Evolutionary conservation across 352 stramenopile species (phyloP), one percentile per base, ranked within the genome.

Genomic region (Globisporangium nodosum): DNA sequence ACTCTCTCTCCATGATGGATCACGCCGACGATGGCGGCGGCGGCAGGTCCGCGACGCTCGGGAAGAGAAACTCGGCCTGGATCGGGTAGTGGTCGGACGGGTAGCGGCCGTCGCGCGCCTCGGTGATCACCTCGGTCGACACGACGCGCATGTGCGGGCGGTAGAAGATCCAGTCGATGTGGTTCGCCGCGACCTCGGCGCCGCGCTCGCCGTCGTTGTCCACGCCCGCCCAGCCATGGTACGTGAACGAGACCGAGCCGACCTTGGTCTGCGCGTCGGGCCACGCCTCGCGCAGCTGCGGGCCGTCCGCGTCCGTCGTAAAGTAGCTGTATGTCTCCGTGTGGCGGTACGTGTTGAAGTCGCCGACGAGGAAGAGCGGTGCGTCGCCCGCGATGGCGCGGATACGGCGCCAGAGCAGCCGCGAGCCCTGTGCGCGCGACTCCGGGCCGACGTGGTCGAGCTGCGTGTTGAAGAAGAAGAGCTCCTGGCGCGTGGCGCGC

Each of bases 121-220:
- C 85, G 1, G 83, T 93, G 57, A 95, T 90, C 30, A 95, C 83
- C 60, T 93, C 76, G 7, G 81, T 90, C 31, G 73, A 68, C 3
- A 93, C 56, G 48, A 95, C 85, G 20, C 64, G 77, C 80, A 93
- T 90, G 42, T 78, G 55, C 43, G 85, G 85, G 8, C 83, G 83
- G 59, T 83, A 93, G 57, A 94, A 90, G 65, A 95, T 92, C 85
- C 85, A 95, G 61, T 95, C 85, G 60, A 95, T 95, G 67, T 95
- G 85, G 68, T 92, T 91, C 31, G 81, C 78, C 15, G 79, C 85
- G 5, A 72, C 70, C 45, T 87, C 71, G 6, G 81, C 75, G 37
- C 60, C 76, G 40, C 82, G 80, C 58, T 92, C 82, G 53, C 78
- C 79, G 56, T 92, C 78, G 58, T 95, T 91, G 59, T 91, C 73